A percentile compares a stretch with the other conserved stretches of the same genome.
These are phyloP conservation scores for Aphanomyces cochlioides DNA, from an alignment of 352 stramenopile genomes.

Conservation along the genomic window DNA sequence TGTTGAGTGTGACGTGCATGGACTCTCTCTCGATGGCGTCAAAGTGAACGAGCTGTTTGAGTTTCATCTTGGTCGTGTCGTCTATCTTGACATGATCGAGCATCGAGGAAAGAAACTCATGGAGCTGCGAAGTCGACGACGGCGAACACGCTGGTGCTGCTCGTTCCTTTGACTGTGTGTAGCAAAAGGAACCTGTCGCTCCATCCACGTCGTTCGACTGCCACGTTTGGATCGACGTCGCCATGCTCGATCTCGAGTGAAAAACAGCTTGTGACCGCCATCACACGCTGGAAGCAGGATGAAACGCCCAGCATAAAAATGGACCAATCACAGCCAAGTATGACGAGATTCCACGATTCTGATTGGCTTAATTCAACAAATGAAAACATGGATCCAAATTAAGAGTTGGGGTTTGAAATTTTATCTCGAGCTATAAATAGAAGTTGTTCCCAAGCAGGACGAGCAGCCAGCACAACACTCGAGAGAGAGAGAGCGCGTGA, in stretches of 20 bases:
- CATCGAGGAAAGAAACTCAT: slow-evolving; percentile 18
- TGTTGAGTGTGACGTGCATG: neutral
- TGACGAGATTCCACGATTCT: neutral
- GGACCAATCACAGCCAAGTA: neutral
- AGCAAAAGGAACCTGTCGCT: neutral
- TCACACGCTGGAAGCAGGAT: slow-evolving; percentile 5
- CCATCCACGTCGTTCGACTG: neutral
- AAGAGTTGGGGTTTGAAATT: no score
- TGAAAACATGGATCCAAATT: no score
- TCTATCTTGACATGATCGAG: slow-evolving; percentile 21
- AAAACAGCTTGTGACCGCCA: slow-evolving; percentile 19
- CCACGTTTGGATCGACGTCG: neutral
- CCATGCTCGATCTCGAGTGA: neutral
- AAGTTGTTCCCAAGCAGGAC: no score
- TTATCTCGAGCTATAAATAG: no score
- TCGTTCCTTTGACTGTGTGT: neutral
- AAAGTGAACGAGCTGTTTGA: slow-evolving; percentile 19
- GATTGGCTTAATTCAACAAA: neutral
- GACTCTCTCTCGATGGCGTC: slow-evolving; percentile 17
- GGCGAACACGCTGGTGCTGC: neutral
- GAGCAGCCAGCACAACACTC: no score
- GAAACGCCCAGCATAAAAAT: slow-evolving; percentile 1
- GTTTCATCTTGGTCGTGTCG: neutral
- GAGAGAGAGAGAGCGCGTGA: no score
- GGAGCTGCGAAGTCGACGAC: slow-evolving; percentile 1